Base-by-base conservation (phyloP, 805 yeast species). In the Monosporozyma yasuniensis region DNA sequence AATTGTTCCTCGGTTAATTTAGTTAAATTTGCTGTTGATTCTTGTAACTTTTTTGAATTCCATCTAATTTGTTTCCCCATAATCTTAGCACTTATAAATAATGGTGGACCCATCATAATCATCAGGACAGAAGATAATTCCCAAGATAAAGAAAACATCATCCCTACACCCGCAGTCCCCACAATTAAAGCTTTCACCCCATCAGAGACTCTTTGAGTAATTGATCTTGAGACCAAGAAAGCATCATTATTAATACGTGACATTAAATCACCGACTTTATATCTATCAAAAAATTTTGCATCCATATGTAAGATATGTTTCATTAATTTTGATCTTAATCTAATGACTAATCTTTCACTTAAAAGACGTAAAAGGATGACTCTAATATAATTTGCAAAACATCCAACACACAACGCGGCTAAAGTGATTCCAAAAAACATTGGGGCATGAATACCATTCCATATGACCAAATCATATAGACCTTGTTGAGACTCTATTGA, bases 1-100 rank as follows among this genome's bases (percentile, higher is more conserved):
- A 91, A 77, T 57, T 95, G 91, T 60, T 91, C 99, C 64, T 91
- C 99, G 12, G 95, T 81, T 7, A 88, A 95, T 61, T 86, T 87
- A 0, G 98, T 88, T 60, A 93, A 71, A 25, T 77, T 75, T 38
- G 98, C 99, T 32, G 95, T 74, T 42, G 89, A 88, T 53, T 84
- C 86, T 67, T 93, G 99, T 49, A 90, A 81, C 30, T 76, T 75
- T 54, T 83, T 79, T 0, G 96, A 84, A 27, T 90, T 78, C 35
- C 71, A 69, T 54, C 95, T 83, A 44, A 93, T 86, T 55, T 80
- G 74, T 48, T 85, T 78, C 51, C 99, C 98, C 65, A 88, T 91
- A 23, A 85, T 76, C 54, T 84, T 71, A 0, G 96, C 86, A 66
- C 89, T 84, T 22, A 84, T 64, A 16, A 87, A 73, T 27, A 90